These are phyloP conservation scores for Fagopyrum tataricum DNA, from an alignment of 148 eudicot genomes.

Conservation along the genomic window DNA sequence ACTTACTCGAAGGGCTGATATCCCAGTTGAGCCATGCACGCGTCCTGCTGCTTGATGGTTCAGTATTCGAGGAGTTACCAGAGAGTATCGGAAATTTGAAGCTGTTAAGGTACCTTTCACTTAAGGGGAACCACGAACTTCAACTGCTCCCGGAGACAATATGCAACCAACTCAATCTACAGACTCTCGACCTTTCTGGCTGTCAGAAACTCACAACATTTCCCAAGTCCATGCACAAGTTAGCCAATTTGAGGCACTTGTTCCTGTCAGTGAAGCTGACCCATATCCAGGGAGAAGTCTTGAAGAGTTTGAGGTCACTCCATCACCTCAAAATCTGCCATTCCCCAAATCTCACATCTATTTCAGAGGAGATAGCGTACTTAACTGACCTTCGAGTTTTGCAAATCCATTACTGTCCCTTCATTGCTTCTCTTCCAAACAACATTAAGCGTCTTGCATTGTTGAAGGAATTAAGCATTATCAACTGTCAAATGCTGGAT, in stretches of 20 bases:
- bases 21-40: constrained; percentile 11
- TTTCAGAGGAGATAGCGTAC: not conserved
- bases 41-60: constrained; percentile 8
- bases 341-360: not conserved
- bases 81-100: constrained; percentile 15
- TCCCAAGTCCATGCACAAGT: constrained; percentile 13
- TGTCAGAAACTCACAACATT: constrained; percentile 10
- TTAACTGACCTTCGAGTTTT: not conserved
- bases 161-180: constrained; percentile 16
- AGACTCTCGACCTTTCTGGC: not conserved
- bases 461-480: not conserved
- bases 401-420: not conserved
- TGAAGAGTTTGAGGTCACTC: not conserved
- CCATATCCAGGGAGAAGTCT: not conserved
- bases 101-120: constrained; percentile 23
- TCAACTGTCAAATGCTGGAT: not conserved
- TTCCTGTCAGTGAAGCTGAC: not conserved
- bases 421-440: not conserved
- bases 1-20: not conserved
- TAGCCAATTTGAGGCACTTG: constrained; percentile 18
- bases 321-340: not conserved
- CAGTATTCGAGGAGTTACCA: not conserved
- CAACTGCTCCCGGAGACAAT: constrained; percentile 9
- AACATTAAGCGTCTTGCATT: not conserved
- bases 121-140: not conserved